Evolutionary conservation across 2,329 filamentous ascomycete genomes (phyloP), one percentile per base, ranked within the genome.

Genomic region (Lachnellula subtilissima): DNA sequence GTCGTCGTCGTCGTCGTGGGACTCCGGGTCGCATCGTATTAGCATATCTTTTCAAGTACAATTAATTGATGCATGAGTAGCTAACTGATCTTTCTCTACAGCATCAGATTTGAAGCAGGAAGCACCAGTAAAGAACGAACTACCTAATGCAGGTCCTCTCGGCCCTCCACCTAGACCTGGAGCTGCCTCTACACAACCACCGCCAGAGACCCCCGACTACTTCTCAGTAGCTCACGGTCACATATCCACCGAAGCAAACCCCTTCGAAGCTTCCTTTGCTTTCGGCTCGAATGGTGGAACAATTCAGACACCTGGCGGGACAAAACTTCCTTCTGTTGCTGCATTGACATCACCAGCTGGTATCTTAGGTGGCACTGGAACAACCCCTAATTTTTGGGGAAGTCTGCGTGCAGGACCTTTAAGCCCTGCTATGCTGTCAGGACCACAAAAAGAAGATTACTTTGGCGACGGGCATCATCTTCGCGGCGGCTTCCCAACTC

Each of bases 401-500:
- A 87, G 91, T 65, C 78, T 99, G 67, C 87, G 94, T 63, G 92
- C 91, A 58, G 94, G 94, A 65, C 94, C 94, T 43, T 75, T 99
- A 64, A 97, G 94, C 73, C 94, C 94, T 76, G 94, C 93, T 61
- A 97, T 99, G 92, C 85, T 99, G 54, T 90, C 91, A 48, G 94
- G 91, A 23, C 94, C 87, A 39, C 75, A 82, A 39, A 73, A 75
- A 54, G 88, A 83, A 71, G 91, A 97, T 70, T 97, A 97, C 75
- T 96, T 97, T 70, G 82, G 83, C 64, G 91, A 96, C 67, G 86
- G 86, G 52, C 84, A 87, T 69, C 87, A 83, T 57, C 78, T 96
- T 61, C 84, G 89, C 62, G 86, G 91, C 65, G 89, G 89, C 53
- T 96, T 96, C 69, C 90, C 91, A 4, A 97, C 94, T 4, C 93